Conservation (phyloP, 2,329 filamentous ascomycete species). For the Penicillium sp. region DNA sequence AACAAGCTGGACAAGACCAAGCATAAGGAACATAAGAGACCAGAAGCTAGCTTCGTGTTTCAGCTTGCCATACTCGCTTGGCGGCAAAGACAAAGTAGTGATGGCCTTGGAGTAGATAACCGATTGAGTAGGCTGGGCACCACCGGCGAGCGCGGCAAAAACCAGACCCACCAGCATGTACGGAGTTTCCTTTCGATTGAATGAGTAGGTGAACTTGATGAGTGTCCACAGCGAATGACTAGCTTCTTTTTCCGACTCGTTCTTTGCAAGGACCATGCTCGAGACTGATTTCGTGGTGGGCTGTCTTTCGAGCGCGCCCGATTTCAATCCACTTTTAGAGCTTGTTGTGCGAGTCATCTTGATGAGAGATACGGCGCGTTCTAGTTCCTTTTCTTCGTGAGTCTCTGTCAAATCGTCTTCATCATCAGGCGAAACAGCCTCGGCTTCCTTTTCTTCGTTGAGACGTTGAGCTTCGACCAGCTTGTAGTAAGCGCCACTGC, state of each 20-base stretch:
- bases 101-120: constrained; percentile 91
- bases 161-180: constrained; percentile 70
- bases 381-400: constrained; percentile 31
- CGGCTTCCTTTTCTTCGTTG: constrained; percentile 48
- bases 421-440: constrained; percentile 24
- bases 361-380: constrained; percentile 26
- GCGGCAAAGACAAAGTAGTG: constrained; percentile 60
- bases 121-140: constrained; percentile 70
- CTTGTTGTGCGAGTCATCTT: constrained; percentile 25
- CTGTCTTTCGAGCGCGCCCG: constrained; percentile 33
- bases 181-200: constrained; percentile 70
- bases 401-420: constrained; percentile 26
- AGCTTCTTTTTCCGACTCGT: constrained; percentile 46
- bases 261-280: constrained; percentile 63
- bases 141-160: constrained; percentile 73
- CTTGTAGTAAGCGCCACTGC: constrained; percentile 70
- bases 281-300: constrained; percentile 58
- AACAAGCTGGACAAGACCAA: constrained; percentile 70
- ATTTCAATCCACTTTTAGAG: constrained; percentile 15
- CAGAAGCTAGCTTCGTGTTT: constrained; percentile 76
- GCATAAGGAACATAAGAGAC: constrained; percentile 82
- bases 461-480: constrained; percentile 88
- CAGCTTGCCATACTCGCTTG: constrained; percentile 52
- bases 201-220: constrained; percentile 72
- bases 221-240: constrained; percentile 68